Base-by-base conservation (phyloP, 257 asterid genomes). In the Orobanche coerulescens region DNA sequence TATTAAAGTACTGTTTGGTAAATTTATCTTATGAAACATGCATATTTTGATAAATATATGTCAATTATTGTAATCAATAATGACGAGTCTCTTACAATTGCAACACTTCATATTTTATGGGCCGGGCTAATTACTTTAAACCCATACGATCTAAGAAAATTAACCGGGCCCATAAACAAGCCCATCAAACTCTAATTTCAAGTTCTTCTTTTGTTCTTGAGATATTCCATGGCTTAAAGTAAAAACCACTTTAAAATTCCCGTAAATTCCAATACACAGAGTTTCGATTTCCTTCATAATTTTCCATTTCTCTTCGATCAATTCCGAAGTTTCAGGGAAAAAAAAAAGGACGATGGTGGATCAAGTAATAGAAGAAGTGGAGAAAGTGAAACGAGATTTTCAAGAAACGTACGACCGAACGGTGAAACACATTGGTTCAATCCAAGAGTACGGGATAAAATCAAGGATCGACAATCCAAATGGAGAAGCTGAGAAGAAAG, bases 281-380 rank as follows among this genome's bases (percentile, higher is more conserved):
- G n/a, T 16, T 58, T 26, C 31, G 14, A 11, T 57, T 19, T 31
- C 24, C 19, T 31, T 62, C 36, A 42, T n/a, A 1, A 10, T 6
- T 10, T 14, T 40, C 26, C 5, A 9, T 16, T 4, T 40, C 11
- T 36, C n/a, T 11, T 4, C 7, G 6, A 30, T 30, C 36, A 9
- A 30, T 6, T 4, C 36, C 36, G n/a, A n/a, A n/a, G n/a, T n/a
- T n/a, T n/a, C n/a, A n/a, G n/a, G n/a, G n/a, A n/a, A n/a, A n/a
- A n/a, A n/a, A n/a, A n/a, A n/a, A n/a, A n/a, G n/a, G n/a, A n/a
- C 36, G 36, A 30, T 30, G 65, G 85, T 87, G 97, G 96, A 92
- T 66, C 81, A 61, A 63, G 98, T 92, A 47, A 79, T 64, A 1
- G 86, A 73, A 66, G 95, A 84, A 76, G 90, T 80, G 42, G 89